Evolutionary conservation across 371 early-diverging fungal genomes (phyloP).

Genomic region (Coemansia sp.): DNA sequence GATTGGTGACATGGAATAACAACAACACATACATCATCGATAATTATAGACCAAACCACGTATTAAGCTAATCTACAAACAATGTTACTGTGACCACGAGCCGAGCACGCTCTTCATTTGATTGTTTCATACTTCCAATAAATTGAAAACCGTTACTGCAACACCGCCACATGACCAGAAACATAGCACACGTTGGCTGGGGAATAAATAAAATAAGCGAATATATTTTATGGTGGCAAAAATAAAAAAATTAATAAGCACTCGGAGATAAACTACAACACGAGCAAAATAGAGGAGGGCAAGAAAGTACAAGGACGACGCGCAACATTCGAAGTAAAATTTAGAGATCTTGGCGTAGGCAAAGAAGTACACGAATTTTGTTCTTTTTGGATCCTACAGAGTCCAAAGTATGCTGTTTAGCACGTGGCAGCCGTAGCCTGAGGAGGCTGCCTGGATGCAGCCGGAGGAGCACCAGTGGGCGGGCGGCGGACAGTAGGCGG

Average conservation of each 20-base stretch:
- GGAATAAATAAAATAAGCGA: not conserved
- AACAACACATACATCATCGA: too few species aligned
- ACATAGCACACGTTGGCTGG: not conserved
- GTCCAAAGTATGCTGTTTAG: constrained; percentile 4
- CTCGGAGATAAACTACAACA: too few species aligned
- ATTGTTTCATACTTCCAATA: not conserved
- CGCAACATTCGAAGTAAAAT: constrained; percentile 4
- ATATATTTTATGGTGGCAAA: not conserved
- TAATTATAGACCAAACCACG: too few species aligned
- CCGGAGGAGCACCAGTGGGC: constrained; percentile 1
- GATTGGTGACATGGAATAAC: too few species aligned
- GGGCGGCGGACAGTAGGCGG: constrained; percentile 10
- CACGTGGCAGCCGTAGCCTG: constrained; percentile 23
- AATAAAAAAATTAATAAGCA: too few species aligned
- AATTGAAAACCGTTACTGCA: too few species aligned
- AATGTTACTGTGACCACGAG: too few species aligned
- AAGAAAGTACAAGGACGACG: constrained; percentile 9
- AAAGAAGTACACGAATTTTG: constrained; percentile 1
- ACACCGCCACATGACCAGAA: not conserved
- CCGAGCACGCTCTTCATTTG: not conserved
- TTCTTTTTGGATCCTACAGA: not conserved
- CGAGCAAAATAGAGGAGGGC: too few species aligned
- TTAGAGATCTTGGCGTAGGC: constrained; percentile 1
- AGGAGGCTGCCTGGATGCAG: constrained; percentile 18
- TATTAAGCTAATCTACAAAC: too few species aligned